These are phyloP conservation scores for Hyphopichia burtonii DNA, from an alignment of 1,139 yeast species.

Conservation along the genomic window DNA sequence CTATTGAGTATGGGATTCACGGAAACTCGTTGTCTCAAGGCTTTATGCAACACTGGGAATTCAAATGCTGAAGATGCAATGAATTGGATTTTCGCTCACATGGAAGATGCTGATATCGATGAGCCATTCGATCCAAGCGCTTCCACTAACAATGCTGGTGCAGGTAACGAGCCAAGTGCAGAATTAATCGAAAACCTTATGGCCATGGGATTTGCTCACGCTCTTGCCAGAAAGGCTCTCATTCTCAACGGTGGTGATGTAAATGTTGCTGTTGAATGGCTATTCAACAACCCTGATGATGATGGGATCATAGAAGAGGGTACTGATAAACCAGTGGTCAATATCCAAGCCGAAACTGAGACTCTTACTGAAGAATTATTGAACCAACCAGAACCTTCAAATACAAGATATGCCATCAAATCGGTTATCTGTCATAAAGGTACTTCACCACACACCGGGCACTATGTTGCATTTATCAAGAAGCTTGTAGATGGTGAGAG, in stretches of 20 bases:
- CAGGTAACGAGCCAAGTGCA: constrained; percentile 20
- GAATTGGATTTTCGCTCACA: constrained; percentile 87
- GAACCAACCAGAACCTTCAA: constrained; percentile 6
- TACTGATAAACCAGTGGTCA: constrained; percentile 12
- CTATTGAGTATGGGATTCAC: constrained; percentile 89
- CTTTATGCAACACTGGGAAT: constrained; percentile 73
- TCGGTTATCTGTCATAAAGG: constrained; percentile 95
- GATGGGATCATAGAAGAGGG: constrained; percentile 26
- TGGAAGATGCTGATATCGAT: constrained; percentile 83
- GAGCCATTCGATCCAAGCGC: constrained; percentile 45
- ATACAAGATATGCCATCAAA: constrained; percentile 49
- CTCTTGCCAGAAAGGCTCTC: constrained; percentile 70
- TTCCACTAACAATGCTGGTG: constrained; percentile 6
- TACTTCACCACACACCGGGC: constrained; percentile 91
- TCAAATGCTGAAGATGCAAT: constrained; percentile 70
- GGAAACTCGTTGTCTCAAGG: constrained; percentile 61
- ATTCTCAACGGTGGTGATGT: constrained; percentile 55
- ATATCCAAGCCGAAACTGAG: constrained; percentile 21
- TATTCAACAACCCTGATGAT: constrained; percentile 75
- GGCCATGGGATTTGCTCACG: constrained; percentile 75
- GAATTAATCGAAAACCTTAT: constrained; percentile 52
- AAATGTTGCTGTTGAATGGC: constrained; percentile 87
- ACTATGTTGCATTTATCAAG: constrained; percentile 82
- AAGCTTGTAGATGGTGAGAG: constrained; percentile 33
- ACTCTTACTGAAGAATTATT: constrained; percentile 16